phyloP scores from a whole-genome alignment of 352 stramenopile genomes.

The Phytophthora pini region DNA sequence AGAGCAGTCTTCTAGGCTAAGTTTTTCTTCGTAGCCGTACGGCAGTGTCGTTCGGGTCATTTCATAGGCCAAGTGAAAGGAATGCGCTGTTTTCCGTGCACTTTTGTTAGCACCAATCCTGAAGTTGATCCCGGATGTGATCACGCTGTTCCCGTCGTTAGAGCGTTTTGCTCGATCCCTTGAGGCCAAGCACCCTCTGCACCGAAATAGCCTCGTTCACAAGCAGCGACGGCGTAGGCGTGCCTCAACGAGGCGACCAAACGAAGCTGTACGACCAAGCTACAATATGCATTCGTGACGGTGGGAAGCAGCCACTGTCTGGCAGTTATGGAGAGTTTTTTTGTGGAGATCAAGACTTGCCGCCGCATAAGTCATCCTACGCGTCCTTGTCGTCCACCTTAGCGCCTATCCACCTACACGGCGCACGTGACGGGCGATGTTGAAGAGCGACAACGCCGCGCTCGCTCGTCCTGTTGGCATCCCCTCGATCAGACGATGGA shows the following conservation, averaged over 20 bases:
- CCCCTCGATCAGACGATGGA: conserved; percentile 26
- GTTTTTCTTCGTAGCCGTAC: too few species aligned
- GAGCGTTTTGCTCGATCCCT: conserved; percentile 5
- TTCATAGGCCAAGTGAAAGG: too few species aligned
- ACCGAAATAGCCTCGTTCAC: conserved; percentile 29
- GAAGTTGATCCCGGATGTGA: conserved; percentile 12
- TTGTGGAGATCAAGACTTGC: conserved; percentile 1
- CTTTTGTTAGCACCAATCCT: conserved; percentile 24
- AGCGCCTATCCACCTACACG: conserved; percentile 22
- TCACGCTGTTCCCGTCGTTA: conserved; percentile 9
- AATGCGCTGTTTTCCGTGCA: conserved; percentile 22
- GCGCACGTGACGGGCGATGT: conserved; percentile 21
- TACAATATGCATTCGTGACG: not conserved
- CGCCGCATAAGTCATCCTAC: conserved; percentile 9
- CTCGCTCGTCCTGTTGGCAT: conserved; percentile 7
- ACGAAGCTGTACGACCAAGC: conserved; percentile 4
- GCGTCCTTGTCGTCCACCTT: conserved; percentile 30
- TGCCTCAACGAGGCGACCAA: not conserved
- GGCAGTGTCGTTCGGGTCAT: too few species aligned
- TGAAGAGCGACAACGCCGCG: conserved; percentile 16
- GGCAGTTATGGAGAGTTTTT: conserved; percentile 16
- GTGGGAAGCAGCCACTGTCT: conserved; percentile 11
- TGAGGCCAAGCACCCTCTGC: conserved; percentile 11
- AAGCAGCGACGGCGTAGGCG: not conserved
- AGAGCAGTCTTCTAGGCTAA: too few species aligned